These are phyloP conservation scores for Dicorynia guianensis DNA, from an alignment of 306 rosid species.

Conservation along the genomic window DNA sequence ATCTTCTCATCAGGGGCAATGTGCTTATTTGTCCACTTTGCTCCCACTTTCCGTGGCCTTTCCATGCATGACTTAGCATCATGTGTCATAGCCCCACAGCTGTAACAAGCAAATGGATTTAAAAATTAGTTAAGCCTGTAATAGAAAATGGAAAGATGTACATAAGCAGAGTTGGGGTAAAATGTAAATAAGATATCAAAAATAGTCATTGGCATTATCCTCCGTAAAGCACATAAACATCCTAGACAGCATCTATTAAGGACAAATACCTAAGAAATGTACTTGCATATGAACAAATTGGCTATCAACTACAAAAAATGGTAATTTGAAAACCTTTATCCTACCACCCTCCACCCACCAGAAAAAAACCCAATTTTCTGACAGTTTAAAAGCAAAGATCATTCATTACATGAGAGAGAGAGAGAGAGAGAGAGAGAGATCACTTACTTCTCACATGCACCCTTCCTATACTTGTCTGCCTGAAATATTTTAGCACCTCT, in stretches of 20 bases:
- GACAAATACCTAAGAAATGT: too few relatives aligned
- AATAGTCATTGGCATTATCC: not conserved
- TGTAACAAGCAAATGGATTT: not conserved
- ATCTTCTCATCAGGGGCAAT: slow-evolving; percentile 76
- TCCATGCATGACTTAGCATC: slow-evolving; percentile 61
- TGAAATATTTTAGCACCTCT: slow-evolving; percentile 67
- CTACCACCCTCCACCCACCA: not conserved
- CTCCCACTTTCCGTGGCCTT: slow-evolving; percentile 60
- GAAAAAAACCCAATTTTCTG: not conserved
- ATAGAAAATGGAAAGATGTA: not conserved
- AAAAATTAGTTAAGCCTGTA: not conserved
- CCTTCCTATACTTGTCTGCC: slow-evolving; percentile 60
- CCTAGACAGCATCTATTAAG: too few relatives aligned
- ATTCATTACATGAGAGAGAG: not conserved
- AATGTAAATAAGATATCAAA: not conserved
- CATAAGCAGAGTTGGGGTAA: not conserved
- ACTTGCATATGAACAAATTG: too few relatives aligned
- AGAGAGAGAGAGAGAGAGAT: not conserved
- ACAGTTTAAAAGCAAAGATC: not conserved
- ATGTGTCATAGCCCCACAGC: slow-evolving; percentile 72
- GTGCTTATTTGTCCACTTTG: slow-evolving; percentile 62
- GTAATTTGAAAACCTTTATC: too few relatives aligned
- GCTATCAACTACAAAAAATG: too few relatives aligned
- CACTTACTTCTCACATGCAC: slow-evolving; percentile 71
- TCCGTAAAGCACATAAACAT: too few relatives aligned